Evolutionary conservation across 2,329 filamentous ascomycete species (phyloP), one percentile per base, ranked within the genome.

Genomic region (Pyrenochaeta sp.): DNA sequence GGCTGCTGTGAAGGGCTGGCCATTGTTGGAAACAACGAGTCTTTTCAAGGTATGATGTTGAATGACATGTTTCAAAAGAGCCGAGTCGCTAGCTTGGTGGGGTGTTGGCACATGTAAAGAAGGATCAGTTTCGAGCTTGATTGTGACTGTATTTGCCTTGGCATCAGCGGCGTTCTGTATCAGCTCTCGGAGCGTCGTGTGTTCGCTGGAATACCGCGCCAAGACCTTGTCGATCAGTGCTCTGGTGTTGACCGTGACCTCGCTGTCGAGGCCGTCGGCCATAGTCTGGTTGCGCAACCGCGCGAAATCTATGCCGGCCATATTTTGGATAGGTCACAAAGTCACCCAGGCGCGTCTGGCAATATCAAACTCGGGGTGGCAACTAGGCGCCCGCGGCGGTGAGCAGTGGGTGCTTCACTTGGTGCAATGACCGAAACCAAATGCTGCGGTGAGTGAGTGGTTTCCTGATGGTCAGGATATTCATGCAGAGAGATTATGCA

Each of bases 121-220:
- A 2, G 93, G 92, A 11, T 89, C 73, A 2, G 93, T 96, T 71
- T 99, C 93, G 78, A 94, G 96, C 61, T 88, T 92, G 67, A 99
- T 90, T 31, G 84, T 88, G 58, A 97, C 93, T 42, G 85, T 92
- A 11, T 86, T 89, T 34, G 94, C 94, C 65, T 92, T 89, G 15
- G 94, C 94, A 76, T 99, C 94, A 53, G 94, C 93, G n/a, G 94
- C 94, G 69, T 99, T 99, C 67, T 99, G 94, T 30, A 99, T 91
- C 49, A 99, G 85, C 71, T 99, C 94, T 77, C 94, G 85, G 13
- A 99, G 76, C 9, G 84, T 85, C 9, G 82, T 85, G 87, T 93
- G 96, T 77, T 99, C 95, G 61, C 94, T 93, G 2, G 92, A 96
- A 69, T 99, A 99, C 65, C 94, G 82, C 7, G 94, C 94, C 35